Base-by-base conservation (phyloP, 106 monocot genomes). In the Xerophyta viscosa region DNA sequence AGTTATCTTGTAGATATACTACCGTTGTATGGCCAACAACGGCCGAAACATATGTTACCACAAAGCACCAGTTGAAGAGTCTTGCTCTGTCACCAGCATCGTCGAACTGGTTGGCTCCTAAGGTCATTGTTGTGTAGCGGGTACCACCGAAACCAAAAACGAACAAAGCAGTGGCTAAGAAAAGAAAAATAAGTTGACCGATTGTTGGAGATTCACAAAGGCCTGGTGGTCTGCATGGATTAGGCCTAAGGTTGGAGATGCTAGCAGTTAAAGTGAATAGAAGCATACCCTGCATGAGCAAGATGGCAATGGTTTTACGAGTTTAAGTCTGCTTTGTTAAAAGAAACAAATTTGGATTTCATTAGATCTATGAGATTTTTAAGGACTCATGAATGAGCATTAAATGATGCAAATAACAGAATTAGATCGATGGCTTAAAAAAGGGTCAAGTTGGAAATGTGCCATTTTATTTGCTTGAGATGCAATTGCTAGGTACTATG, bases 51-150 rank as follows among this genome's bases (percentile, higher is more conserved):
- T 45, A 65, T 5, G 24, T 0, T 5, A 24, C 43, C 10, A 54
- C 10, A n/a, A 56, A 28, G 30, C 31, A 65, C 55, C 65, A 55
- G 42, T 44, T 65, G 30, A 56, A 65, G 55, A 55, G 55, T 1
- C 3, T 37, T 18, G 15, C 54, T 15, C 46, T 53, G 6, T 65
- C 54, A 0, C 14, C n/a, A 2, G 28, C 3, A 25, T 15, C 9
- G 21, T 56, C 46, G 10, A 56, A 65, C 33, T 65, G 46, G 43
- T 25, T 22, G 26, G 65, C 65, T 0, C 65, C 65, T 53, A 65
- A 26, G 12, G 65, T 56, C 22, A 24, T 30, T 0, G 45, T 29
- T 22, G 2, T 47, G 31, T 30, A 65, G 12, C 65, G 55, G 3
- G 65, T 55, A 8, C 54, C 65, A 8, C 65, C 65, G 20, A 31